phyloP scores from a whole-genome alignment of 2,329 filamentous ascomycete genomes.

The Macroventuria anomochaeta region DNA sequence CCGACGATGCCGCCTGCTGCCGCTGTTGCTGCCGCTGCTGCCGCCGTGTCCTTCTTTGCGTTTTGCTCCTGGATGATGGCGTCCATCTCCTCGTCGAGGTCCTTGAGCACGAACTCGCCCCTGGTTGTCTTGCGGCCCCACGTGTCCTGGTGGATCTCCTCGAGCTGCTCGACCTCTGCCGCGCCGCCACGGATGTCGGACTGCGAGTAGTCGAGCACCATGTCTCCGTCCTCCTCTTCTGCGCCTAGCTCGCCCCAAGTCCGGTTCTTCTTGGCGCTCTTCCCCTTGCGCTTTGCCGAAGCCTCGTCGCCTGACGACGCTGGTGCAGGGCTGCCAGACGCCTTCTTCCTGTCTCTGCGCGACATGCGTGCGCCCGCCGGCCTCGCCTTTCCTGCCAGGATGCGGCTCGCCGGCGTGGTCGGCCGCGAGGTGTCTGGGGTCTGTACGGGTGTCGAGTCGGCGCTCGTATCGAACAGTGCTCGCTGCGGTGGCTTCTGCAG shows the following conservation, averaged over 20 bases:
- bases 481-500: conserved; percentile 53
- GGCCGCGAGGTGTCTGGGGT: conserved; percentile 82
- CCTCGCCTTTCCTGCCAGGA: conserved; percentile 75
- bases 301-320: conserved; percentile 86
- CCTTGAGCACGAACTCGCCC: conserved; percentile 92
- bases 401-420: conserved; percentile 72
- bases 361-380: conserved; percentile 76
- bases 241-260: conserved; percentile 94
- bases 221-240: conserved; percentile 79
- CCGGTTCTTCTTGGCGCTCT: conserved; percentile 79
- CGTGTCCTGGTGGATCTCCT: conserved; percentile 76
- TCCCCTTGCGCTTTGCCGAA: conserved; percentile 62
- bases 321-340: conserved; percentile 61
- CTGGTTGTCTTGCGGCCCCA: conserved; percentile 87
- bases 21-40: conserved; percentile 25
- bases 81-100: conserved; percentile 91
- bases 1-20: conserved; percentile 70
- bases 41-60: conserved; percentile 56
- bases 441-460: conserved; percentile 71
- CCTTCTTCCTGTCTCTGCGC: conserved; percentile 76
- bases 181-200: conserved; percentile 58
- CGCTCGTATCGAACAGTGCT: conserved; percentile 57
- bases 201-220: conserved; percentile 89
- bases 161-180: conserved; percentile 65
- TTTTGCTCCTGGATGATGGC: conserved; percentile 85